Conservation (phyloP, 164 flowering plant genomes). For the Stephania yunnanensis region DNA sequence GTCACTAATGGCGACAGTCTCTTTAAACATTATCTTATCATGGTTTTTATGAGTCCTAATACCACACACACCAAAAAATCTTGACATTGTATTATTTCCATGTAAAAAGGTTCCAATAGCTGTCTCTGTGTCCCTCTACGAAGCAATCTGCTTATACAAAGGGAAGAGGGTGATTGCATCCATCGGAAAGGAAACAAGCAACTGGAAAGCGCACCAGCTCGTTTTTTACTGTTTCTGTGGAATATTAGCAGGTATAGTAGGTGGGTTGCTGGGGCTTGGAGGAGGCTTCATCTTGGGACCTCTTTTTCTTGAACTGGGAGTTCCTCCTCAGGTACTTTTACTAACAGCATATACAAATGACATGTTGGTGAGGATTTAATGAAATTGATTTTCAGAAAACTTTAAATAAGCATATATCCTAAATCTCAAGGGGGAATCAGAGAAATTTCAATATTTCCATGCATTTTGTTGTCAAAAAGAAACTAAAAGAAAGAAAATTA, state of each 20-base stretch:
- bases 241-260: constrained; percentile 43
- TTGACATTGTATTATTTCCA: neutral
- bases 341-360: too few relatives aligned
- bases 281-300: constrained; percentile 53
- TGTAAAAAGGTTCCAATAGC: constrained; percentile 57
- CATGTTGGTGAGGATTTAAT: too few relatives aligned
- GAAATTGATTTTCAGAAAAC: too few relatives aligned
- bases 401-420: too few relatives aligned
- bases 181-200: constrained; percentile 26
- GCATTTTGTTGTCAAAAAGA: too few relatives aligned
- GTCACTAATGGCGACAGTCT: neutral
- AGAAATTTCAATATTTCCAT: too few relatives aligned
- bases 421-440: too few relatives aligned
- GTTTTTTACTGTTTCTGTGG: constrained; percentile 35
- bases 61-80: neutral
- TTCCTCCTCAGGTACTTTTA: constrained; percentile 37
- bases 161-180: constrained; percentile 36
- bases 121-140: constrained; percentile 40
- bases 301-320: constrained; percentile 41
- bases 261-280: constrained; percentile 51
- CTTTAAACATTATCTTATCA: neutral
- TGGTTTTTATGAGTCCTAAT: neutral
- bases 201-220: constrained; percentile 29
- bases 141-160: constrained; percentile 36
- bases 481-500: too few relatives aligned